phyloP scores from a whole-genome alignment of 495 filamentous ascomycete genomes.

The Penicillium arizonense region DNA sequence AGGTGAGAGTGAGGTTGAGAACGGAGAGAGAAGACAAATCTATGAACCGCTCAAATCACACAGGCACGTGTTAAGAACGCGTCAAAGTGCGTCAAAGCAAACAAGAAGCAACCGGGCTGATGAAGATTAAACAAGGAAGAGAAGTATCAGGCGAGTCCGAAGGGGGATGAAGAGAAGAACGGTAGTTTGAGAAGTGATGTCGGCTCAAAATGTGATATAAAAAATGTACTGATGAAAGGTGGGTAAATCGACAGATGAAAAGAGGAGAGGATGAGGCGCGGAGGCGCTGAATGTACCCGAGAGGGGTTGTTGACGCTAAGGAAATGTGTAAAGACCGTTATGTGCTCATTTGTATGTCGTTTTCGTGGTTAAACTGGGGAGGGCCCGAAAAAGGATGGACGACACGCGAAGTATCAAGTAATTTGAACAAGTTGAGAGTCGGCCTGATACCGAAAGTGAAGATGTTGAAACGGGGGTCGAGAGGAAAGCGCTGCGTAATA shows the following conservation, averaged over 20 bases:
- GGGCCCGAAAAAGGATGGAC: conserved; percentile 35
- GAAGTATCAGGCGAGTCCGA: conserved; percentile 35
- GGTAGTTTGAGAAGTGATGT: conserved; percentile 27
- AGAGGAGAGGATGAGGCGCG: conserved; percentile 46
- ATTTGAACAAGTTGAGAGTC: conserved; percentile 29
- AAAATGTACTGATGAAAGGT: conserved; percentile 48
- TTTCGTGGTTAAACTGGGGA: conserved; percentile 35
- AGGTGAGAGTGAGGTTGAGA: conserved; percentile 4
- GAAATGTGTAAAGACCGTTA: conserved; percentile 61
- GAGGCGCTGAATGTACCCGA: conserved; percentile 41
- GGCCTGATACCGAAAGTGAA: conserved; percentile 23
- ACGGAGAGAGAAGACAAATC: conserved; percentile 23
- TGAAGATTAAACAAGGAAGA: conserved; percentile 38
- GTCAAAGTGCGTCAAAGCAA: conserved; percentile 15
- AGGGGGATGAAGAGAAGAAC: conserved; percentile 26
- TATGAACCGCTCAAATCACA: conserved; percentile 29
- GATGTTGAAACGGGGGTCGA: conserved; percentile 10
- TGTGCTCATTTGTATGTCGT: conserved; percentile 62
- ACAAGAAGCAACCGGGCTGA: conserved; percentile 39
- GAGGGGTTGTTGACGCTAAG: conserved; percentile 46
- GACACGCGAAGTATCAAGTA: conserved; percentile 25
- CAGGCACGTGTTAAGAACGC: conserved; percentile 39
- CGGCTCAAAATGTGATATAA: conserved; percentile 65
- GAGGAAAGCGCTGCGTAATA: conserved; percentile 49
- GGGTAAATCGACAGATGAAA: conserved; percentile 55